Conservation (phyloP, 768 basidiomycete species). For the Auricularia heimuer region DNA sequence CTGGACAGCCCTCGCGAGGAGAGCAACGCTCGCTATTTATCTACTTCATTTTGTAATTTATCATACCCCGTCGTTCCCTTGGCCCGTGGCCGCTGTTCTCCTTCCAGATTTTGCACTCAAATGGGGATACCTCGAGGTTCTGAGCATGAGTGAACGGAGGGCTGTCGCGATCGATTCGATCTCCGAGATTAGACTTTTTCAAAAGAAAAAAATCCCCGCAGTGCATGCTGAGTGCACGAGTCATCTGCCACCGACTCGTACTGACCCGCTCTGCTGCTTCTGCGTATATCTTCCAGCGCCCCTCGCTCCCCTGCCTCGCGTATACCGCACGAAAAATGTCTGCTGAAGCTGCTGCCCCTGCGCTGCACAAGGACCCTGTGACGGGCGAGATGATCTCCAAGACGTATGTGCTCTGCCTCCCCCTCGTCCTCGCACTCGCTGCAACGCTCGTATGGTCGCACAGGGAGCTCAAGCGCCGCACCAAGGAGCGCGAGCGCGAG, state of each 20-base stretch:
- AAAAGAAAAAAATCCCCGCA: not conserved
- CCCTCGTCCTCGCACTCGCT: slow-evolving; percentile 12
- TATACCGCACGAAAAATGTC: slow-evolving; percentile 1
- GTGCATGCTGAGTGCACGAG: not conserved
- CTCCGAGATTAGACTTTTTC: too few species aligned
- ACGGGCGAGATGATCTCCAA: slow-evolving; percentile 98
- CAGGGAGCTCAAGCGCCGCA: slow-evolving; percentile 90
- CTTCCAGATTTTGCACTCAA: too few species aligned
- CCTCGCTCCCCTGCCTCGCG: not conserved
- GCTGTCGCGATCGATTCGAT: too few species aligned
- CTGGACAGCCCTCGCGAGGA: too few species aligned
- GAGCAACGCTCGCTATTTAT: too few species aligned
- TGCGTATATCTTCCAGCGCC: not conserved
- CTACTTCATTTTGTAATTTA: too few species aligned
- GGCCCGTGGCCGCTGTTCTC: too few species aligned
- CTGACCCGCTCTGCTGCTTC: not conserved
- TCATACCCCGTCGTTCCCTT: too few species aligned
- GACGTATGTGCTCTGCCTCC: slow-evolving; percentile 46
- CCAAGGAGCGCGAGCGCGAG: slow-evolving; percentile 67
- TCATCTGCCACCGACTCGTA: not conserved
- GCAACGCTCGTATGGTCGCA: slow-evolving; percentile 16
- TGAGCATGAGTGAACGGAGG: too few species aligned
- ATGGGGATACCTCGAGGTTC: too few species aligned
- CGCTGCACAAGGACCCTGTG: slow-evolving; percentile 62
- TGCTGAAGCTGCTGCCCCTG: slow-evolving; percentile 1